Conservation (phyloP, 768 basidiomycete species). For the Psilocybe subaeruginosa region DNA sequence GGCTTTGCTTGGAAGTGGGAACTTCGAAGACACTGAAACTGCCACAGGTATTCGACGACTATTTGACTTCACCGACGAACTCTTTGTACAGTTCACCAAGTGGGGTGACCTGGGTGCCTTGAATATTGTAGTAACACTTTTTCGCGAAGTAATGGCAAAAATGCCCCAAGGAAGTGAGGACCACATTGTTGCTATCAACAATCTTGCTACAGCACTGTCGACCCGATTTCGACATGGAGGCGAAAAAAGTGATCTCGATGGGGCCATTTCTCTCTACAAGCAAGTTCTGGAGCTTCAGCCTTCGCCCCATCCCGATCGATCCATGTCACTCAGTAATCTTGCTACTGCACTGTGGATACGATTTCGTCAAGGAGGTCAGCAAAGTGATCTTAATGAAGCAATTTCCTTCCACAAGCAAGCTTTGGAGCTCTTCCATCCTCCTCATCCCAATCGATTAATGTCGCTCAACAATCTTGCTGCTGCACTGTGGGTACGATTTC, state of each 20-base stretch:
- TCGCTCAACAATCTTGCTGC: neutral
- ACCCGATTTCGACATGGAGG: neutral
- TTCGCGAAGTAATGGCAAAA: too few relatives aligned
- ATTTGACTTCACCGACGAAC: too few relatives aligned
- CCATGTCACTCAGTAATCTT: neutral
- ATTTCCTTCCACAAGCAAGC: neutral
- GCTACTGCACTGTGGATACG: neutral
- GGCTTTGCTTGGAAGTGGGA: too few relatives aligned
- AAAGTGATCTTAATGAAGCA: neutral
- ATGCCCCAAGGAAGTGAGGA: too few relatives aligned
- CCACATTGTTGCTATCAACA: neutral
- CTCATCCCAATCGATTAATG: neutral
- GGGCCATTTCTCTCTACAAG: neutral
- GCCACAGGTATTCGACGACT: too few relatives aligned
- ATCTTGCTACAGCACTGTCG: neutral
- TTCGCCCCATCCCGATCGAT: neutral
- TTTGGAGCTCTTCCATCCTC: neutral
- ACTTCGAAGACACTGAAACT: too few relatives aligned
- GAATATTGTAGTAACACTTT: too few relatives aligned
- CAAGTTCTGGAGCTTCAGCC: neutral
- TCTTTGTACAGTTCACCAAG: too few relatives aligned
- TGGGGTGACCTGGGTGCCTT: too few relatives aligned
- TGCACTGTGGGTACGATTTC: neutral
- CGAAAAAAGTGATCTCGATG: neutral
- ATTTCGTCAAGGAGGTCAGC: neutral